Conservation (phyloP, 176 grass and related monocot species). For the Aegilops umbellulata region DNA sequence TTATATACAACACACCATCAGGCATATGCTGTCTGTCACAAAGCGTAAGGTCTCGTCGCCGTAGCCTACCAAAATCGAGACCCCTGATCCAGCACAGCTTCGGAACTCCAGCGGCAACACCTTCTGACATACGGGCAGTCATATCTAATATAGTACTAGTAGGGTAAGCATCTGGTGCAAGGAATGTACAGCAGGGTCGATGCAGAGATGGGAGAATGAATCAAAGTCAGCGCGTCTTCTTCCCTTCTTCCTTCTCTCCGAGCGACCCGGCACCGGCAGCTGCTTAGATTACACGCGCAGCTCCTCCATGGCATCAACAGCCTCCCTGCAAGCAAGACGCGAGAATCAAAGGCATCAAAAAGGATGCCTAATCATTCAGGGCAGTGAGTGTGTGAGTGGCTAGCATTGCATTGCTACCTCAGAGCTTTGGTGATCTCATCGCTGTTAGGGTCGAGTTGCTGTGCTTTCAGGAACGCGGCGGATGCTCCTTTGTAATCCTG, state of each 20-base stretch:
- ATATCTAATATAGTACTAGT: neutral
- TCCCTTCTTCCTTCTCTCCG: neutral
- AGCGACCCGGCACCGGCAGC: neutral
- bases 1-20: no score
- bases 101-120: neutral
- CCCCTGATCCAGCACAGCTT: neutral
- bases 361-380: neutral
- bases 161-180: neutral
- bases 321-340: neutral
- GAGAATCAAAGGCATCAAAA: neutral
- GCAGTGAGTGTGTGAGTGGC: no score
- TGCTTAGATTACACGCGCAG: neutral
- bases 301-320: neutral
- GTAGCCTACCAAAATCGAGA: neutral
- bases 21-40: no score
- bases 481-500: neutral
- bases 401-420: neutral
- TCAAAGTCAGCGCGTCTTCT: neutral
- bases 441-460: neutral
- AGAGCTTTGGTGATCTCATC: neutral
- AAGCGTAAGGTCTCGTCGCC: neutral
- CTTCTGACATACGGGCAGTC: neutral
- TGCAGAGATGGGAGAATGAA: neutral
- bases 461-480: neutral
- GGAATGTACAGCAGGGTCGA: neutral